Percentiles rank a stretch among this genome's conserved stretches.
phyloP scores from a whole-genome alignment of 1,284 basidiomycete species.

The Ceratobasidium sp. region DNA sequence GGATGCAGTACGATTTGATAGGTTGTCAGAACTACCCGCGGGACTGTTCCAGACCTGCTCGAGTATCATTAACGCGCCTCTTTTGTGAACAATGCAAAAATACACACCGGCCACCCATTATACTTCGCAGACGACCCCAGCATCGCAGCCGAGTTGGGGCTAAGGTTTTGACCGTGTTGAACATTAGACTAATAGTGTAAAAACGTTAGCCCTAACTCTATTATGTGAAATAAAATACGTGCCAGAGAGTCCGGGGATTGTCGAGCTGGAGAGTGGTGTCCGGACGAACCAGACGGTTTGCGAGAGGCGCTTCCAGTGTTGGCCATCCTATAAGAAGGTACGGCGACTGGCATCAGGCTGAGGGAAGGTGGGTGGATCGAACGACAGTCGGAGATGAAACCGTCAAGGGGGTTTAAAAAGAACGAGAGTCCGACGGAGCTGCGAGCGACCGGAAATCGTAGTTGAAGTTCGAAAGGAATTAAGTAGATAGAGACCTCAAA shows the following conservation, averaged over 20 bases:
- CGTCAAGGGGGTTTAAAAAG: slow-evolving; percentile 30
- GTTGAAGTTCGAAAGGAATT: slow-evolving; percentile 50
- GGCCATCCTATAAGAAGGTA: slow-evolving; percentile 63
- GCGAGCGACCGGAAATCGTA: slow-evolving; percentile 48
- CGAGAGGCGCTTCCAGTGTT: slow-evolving; percentile 66
- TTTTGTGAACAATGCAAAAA: background rate
- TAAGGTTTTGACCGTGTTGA: slow-evolving; percentile 29
- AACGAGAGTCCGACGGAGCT: background rate
- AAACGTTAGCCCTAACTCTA: background rate
- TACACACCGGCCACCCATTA: slow-evolving; percentile 77
- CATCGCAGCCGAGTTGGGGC: slow-evolving; percentile 40
- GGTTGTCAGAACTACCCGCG: slow-evolving; percentile 56
- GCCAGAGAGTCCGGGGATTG: slow-evolving; percentile 39
- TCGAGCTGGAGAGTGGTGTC: slow-evolving; percentile 70
- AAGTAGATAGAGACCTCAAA: too few relatives aligned
- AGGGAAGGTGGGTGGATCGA: slow-evolving; percentile 32
- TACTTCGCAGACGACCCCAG: slow-evolving; percentile 50
- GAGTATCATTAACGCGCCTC: slow-evolving; percentile 42
- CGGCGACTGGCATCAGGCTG: slow-evolving; percentile 43
- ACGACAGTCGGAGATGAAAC: slow-evolving; percentile 39
- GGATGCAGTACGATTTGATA: slow-evolving; percentile 71
- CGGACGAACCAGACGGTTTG: slow-evolving; percentile 76
- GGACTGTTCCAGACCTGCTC: slow-evolving; percentile 71
- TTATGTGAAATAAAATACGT: slow-evolving; percentile 4
- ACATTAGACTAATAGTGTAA: slow-evolving; percentile 17